Evolutionary conservation across 2,329 filamentous ascomycete genomes (phyloP).

Genomic region (Pseudocercospora eumusae): DNA sequence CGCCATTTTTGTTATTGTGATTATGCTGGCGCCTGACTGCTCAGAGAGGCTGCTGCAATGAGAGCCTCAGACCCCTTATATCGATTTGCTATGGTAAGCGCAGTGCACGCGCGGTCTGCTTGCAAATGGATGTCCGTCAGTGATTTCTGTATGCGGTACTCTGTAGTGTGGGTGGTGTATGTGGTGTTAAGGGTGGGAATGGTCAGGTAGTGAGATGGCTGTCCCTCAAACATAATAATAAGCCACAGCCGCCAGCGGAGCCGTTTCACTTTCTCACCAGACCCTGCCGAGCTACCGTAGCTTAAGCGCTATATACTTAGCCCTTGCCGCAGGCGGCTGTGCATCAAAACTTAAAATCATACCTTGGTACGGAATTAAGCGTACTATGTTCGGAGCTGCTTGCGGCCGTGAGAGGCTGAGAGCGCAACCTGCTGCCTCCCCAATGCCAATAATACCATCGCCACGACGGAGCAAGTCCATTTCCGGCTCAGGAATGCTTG

Average conservation of each 20-base stretch:
- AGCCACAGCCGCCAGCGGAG: not conserved
- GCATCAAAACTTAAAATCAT: conserved; percentile 8
- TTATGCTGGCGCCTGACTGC: conserved; percentile 22
- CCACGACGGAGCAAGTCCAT: not conserved
- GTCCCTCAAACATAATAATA: not conserved
- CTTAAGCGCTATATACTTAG: not conserved
- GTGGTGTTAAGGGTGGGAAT: not conserved
- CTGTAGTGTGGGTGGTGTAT: not conserved
- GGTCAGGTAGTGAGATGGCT: not conserved
- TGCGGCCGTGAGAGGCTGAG: conserved; percentile 1
- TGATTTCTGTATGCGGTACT: not conserved
- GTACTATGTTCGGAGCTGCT: not conserved
- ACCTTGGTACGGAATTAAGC: conserved; percentile 6
- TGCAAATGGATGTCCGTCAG: not conserved
- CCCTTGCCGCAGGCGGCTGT: conserved; percentile 10
- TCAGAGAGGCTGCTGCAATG: not conserved
- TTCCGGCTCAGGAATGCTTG: conserved; percentile 5
- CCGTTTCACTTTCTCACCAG: conserved; percentile 8
- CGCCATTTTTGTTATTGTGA: no score
- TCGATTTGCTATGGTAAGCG: conserved; percentile 5
- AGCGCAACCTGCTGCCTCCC: not conserved
- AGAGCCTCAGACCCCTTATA: not conserved
- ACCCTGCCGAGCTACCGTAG: conserved; percentile 4
- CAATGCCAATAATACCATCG: no score
- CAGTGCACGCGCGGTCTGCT: not conserved